Conservation (phyloP, 345 rosid species). For the Citrus cavaleriei region DNA sequence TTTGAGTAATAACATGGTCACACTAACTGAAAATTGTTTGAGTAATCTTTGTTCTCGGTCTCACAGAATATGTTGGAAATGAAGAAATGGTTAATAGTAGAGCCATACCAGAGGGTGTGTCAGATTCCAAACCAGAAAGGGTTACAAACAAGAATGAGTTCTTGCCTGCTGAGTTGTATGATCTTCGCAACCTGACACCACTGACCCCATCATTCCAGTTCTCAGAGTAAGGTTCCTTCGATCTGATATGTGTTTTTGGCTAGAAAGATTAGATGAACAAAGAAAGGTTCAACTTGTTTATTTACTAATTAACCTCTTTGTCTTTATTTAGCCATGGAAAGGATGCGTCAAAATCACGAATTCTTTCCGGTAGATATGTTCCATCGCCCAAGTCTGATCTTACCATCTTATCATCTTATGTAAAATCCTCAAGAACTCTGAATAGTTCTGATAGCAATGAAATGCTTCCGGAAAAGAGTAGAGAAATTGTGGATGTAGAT, state of each 20-base stretch:
- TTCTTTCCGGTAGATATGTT: conserved; percentile 23
- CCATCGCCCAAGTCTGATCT: conserved; percentile 35
- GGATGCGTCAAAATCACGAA: conserved; percentile 30
- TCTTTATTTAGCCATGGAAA: conserved; percentile 33
- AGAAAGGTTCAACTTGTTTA: background rate
- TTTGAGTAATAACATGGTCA: background rate
- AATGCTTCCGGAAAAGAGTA: conserved; percentile 23
- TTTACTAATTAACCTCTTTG: conserved; percentile 9
- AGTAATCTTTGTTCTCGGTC: conserved; percentile 6
- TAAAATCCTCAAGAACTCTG: conserved; percentile 23
- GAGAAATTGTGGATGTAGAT: conserved; percentile 20
- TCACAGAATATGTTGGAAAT: conserved; percentile 32
- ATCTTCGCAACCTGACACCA: conserved; percentile 32
- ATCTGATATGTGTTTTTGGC: conserved; percentile 7
- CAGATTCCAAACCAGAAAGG: conserved; percentile 21
- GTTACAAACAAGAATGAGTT: conserved; percentile 22
- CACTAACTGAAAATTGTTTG: background rate
- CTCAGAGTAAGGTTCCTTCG: conserved; percentile 33
- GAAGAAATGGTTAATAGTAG: conserved; percentile 28
- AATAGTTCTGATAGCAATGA: conserved; percentile 23
- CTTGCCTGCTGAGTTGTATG: conserved; percentile 19
- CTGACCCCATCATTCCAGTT: conserved; percentile 45
- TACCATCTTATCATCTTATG: conserved; percentile 23
- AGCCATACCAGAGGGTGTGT: conserved; percentile 15
- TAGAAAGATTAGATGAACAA: background rate